Conservation (phyloP, 306 rosid species). For the Gastrolobium villosum region DNA sequence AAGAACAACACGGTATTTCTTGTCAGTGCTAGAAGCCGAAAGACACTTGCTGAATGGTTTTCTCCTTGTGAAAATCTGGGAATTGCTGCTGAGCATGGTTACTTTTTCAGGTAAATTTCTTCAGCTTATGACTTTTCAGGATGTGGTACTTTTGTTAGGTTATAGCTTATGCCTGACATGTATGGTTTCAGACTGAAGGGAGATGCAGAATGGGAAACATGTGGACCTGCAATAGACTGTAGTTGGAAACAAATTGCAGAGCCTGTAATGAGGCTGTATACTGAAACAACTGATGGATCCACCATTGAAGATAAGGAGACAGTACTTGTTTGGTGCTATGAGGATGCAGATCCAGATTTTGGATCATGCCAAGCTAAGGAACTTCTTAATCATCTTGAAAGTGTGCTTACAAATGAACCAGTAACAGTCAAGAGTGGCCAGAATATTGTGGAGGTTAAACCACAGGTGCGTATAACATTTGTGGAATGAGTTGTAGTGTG, state of each 20-base stretch:
- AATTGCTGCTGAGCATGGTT: no score
- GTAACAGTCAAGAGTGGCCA: slow-evolving; percentile 80
- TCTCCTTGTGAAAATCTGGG: no score
- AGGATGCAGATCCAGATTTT: slow-evolving; percentile 83
- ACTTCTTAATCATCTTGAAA: slow-evolving; percentile 82
- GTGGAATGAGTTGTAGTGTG: not conserved
- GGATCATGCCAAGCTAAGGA: slow-evolving; percentile 91
- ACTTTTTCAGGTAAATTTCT: no score
- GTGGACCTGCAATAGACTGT: slow-evolving; percentile 60
- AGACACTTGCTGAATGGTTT: no score
- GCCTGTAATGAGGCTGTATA: slow-evolving; percentile 83
- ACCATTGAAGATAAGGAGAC: slow-evolving; percentile 81
- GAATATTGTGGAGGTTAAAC: slow-evolving; percentile 73
- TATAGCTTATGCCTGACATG: not conserved
- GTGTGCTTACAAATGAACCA: slow-evolving; percentile 85
- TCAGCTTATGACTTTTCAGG: not conserved
- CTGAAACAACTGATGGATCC: slow-evolving; percentile 86
- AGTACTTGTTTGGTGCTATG: slow-evolving; percentile 73
- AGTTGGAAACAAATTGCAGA: slow-evolving; percentile 81
- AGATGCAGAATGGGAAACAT: slow-evolving; percentile 74
- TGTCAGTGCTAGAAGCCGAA: no score
- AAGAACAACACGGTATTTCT: no score
- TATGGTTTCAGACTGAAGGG: slow-evolving; percentile 57
- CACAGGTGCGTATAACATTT: slow-evolving; percentile 63
- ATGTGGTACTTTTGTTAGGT: not conserved